A percentile compares a stretch with the other conserved stretches of the same genome.
phyloP scores from a whole-genome alignment of 176 grass and related monocot species.

The Chrysopogon serrulatus region DNA sequence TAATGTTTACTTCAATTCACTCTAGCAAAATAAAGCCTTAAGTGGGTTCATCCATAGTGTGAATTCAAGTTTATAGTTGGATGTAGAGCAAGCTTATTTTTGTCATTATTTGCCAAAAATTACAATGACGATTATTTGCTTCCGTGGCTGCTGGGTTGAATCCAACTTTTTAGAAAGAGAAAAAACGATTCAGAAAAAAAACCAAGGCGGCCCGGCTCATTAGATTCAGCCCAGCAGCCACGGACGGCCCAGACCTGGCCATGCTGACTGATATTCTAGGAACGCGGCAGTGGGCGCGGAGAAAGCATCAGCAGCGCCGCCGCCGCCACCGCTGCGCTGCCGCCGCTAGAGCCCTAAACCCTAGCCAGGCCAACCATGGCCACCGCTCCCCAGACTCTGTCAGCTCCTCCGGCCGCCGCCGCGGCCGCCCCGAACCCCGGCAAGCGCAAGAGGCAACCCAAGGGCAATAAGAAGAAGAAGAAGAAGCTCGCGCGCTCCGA shows the following conservation, averaged over 20 bases:
- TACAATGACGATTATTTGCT: no score
- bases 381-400: neutral
- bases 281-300: neutral
- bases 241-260: neutral
- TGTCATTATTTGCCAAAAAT: no score
- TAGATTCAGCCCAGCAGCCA: neutral
- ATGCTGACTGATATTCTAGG: neutral
- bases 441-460: conserved; percentile 49
- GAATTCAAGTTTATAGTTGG: no score
- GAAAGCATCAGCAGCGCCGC: neutral
- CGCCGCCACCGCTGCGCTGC: neutral
- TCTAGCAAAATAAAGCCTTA: neutral
- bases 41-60: no score
- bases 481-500: conserved; percentile 21
- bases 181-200: no score
- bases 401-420: neutral
- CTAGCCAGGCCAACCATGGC: neutral
- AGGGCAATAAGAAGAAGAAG: conserved; percentile 36
- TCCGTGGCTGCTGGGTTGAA: no score
- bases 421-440: neutral
- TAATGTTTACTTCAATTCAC: neutral
- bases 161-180: no score
- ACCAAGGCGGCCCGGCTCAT: neutral
- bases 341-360: neutral
- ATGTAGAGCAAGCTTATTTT: no score